Evolutionary conservation across 768 basidiomycete species (phyloP).

Genomic region (Suillus discolor): DNA sequence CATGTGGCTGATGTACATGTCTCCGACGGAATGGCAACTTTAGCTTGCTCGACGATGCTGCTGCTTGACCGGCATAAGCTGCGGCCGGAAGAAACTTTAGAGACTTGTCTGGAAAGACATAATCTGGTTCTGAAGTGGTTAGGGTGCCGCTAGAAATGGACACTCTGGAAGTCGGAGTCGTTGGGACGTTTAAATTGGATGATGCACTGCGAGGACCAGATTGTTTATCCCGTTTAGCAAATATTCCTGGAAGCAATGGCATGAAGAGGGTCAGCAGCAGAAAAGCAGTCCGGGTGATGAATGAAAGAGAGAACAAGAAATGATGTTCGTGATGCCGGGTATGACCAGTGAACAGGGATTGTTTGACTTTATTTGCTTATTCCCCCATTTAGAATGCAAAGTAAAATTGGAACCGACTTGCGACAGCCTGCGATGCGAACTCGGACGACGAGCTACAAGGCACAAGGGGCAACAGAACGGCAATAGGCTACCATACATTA

Average conservation of each 20-base stretch:
- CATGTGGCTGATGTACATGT: conserved; percentile 21
- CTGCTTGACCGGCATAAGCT: conserved; percentile 27
- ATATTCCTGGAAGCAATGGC: conserved; percentile 33
- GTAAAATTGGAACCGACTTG: neutral
- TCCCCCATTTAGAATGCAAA: neutral
- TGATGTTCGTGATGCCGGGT: conserved; percentile 9
- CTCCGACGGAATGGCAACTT: conserved; percentile 47
- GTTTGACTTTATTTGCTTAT: neutral
- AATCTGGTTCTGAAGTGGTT: conserved; percentile 35
- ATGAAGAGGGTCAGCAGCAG: conserved; percentile 21
- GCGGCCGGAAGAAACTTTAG: conserved; percentile 6
- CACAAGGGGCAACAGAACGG: neutral
- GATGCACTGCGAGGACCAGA: conserved; percentile 8
- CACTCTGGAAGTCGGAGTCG: conserved; percentile 17
- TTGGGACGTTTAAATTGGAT: neutral
- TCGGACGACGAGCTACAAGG: neutral
- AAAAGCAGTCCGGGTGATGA: conserved; percentile 5
- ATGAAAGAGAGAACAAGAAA: conserved; percentile 18
- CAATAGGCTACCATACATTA: neutral
- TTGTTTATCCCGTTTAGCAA: conserved; percentile 26
- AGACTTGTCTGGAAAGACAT: conserved; percentile 30
- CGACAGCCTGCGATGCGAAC: too few species aligned
- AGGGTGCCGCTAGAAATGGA: conserved; percentile 18
- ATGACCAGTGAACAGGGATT: conserved; percentile 1
- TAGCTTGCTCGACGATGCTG: conserved; percentile 45